Conservation (phyloP, 352 stramenopile species). For the Phytophthora chlamydospora region DNA sequence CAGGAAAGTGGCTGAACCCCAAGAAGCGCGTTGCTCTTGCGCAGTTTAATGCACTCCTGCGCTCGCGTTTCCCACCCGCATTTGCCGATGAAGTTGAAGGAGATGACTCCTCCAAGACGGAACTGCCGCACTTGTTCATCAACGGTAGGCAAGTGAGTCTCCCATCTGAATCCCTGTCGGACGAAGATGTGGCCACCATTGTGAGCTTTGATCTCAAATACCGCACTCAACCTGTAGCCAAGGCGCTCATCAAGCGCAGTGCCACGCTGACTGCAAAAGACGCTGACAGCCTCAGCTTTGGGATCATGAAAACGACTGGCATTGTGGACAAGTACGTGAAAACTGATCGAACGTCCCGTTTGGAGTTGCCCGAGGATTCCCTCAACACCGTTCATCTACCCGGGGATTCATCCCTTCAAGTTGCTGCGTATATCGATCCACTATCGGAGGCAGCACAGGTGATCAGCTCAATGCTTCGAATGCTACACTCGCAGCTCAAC, state of each 20-base stretch:
- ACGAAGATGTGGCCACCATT: constrained; percentile 68
- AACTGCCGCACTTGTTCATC: constrained; percentile 58
- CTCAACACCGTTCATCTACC: constrained; percentile 44
- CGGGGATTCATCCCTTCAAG: constrained; percentile 58
- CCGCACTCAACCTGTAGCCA: constrained; percentile 70
- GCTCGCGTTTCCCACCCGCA: constrained; percentile 36
- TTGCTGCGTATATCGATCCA: constrained; percentile 90
- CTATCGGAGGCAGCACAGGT: constrained; percentile 90
- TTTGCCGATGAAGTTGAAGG: constrained; percentile 23
- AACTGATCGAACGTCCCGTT: constrained; percentile 41
- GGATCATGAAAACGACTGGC: constrained; percentile 77
- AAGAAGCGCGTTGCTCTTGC: constrained; percentile 35
- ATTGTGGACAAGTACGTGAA: constrained; percentile 81
- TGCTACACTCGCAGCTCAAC: constrained; percentile 77
- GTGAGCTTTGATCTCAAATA: constrained; percentile 75
- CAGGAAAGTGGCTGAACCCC: constrained; percentile 29
- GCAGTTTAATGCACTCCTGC: constrained; percentile 53
- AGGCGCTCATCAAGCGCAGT: constrained; percentile 73
- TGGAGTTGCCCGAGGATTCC: constrained; percentile 45
- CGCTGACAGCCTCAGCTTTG: constrained; percentile 67
- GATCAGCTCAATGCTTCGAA: constrained; percentile 86
- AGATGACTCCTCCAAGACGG: constrained; percentile 14
- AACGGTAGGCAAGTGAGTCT: constrained; percentile 75
- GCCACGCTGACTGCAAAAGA: constrained; percentile 49
- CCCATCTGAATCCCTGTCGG: constrained; percentile 53